Evolutionary conservation across 2,329 filamentous ascomycete species (phyloP), one percentile per base, ranked within the genome.

Genomic region (Coniochaeta prunicola): DNA sequence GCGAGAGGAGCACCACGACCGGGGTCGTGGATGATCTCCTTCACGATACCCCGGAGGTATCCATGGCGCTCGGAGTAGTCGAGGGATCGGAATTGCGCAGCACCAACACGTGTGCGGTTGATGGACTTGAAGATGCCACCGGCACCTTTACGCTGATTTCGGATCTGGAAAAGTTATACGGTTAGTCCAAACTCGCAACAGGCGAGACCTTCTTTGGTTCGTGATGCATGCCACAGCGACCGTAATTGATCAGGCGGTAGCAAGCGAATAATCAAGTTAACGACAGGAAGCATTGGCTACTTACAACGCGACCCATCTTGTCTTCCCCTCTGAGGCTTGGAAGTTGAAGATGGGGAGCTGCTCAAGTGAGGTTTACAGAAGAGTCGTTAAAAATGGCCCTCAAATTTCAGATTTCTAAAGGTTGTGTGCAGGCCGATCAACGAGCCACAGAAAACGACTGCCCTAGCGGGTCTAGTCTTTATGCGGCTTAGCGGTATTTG

Each of bases 21-120:
- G 72, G 92, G 87, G 81, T 99, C 94, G 88, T 99, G 94, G 81
- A 99, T 90, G 80, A 97, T 97, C 75, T 97, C 91, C 87, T 94
- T 96, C 76, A 99, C 92, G 67, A 97, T 86, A 81, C 94, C 94
- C 71, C 94, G 91, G 75, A 96, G 83, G 84, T 99, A 99, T 73
- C 94, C 94, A 86, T 97, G 93, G 76, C 91, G 87, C 84, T 97
- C 92, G 77, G 92, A 87, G 79, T 85, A 99, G 79, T 99, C 94
- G 86, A 97, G 90, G 71, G 86, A 91, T 80, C 94, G 86, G 89
- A 99, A 97, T 82, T 96, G 90, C 75, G 93, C 78, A 67, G 91
- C 90, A 66, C 88, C 86, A 87, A 97, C 97, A 84, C 94, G 93
- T 75, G 97, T 87, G 80, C 90, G 89, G 80, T 89, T 92, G 81